Base-by-base conservation (phyloP, 2,329 filamentous ascomycete species). In the Fusarium sp. region DNA sequence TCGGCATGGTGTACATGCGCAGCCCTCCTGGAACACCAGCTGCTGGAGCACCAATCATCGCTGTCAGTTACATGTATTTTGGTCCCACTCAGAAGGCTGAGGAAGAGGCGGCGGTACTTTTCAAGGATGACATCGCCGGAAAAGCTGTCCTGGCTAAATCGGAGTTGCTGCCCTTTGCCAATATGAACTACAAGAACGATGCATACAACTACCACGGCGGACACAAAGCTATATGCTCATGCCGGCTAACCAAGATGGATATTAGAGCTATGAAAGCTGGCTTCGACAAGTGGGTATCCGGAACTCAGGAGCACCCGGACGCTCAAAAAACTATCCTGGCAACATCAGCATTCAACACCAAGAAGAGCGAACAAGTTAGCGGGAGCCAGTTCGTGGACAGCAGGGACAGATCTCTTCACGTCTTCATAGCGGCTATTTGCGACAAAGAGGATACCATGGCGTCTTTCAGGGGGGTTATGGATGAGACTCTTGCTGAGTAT, bases 21-120 rank as follows among this genome's bases (percentile, higher is more conserved):
- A 72, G 72, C 5, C 79, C 78, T 2, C 75, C 79, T 0, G 75
- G 68, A 1, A 72, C 76, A 2, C 78, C 77, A 2, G 53, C 58
- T 0, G 72, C 77, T 3, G 77, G 76, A 2, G 55, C 69, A 1
- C 79, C 79, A 0, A 69, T 79, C 7, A 54, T 79, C 2, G 53
- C 78, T 3, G 48, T 80, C 0, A 58, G 64, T 0, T 58, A 55
- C 2, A 58, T 63, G 7, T 77, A 63, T 53, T 75, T 67, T 15
- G 79, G 79, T 2, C 67, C 76, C 0, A 20, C 48, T 6, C 40
- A 36, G 1, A 64, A 76, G 1, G 78, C 73, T 0, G 76, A 79
- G 44, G 55, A 57, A 22, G 71, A 63, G 14, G 60, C 69, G 0
- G 52, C 69, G 1, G 9, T 46, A 0, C 66, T 79, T 1, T 68